Percentiles rank a stretch among this genome's conserved stretches.
Evolutionary conservation across 768 basidiomycete genomes (phyloP).

Genomic region (Clathrus columnatus): DNA sequence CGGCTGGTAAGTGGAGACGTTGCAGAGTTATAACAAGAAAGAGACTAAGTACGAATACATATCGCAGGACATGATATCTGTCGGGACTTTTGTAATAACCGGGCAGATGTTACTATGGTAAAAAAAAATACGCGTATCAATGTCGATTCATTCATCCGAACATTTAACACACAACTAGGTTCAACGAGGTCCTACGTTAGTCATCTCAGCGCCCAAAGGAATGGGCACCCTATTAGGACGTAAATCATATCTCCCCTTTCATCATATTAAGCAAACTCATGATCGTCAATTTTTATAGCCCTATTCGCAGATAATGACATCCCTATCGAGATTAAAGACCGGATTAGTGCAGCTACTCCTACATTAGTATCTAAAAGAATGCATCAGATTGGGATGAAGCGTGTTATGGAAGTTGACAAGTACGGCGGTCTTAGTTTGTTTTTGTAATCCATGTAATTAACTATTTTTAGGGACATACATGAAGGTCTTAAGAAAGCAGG

Average conservation of each 20-base stretch:
- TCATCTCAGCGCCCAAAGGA: conserved; percentile 38
- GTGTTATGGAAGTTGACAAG: conserved; percentile 25
- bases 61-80: conserved; percentile 40
- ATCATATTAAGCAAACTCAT: background rate
- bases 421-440: conserved; percentile 14
- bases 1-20: conserved; percentile 35
- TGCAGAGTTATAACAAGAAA: background rate
- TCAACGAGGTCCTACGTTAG: conserved; percentile 53
- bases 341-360: conserved; percentile 40
- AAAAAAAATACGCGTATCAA: background rate
- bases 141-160: background rate
- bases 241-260: conserved; percentile 19
- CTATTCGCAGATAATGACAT: conserved; percentile 40
- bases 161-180: conserved; percentile 18
- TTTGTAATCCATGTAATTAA: conserved; percentile 9
- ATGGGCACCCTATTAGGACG: conserved; percentile 23
- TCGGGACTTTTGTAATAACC: conserved; percentile 35
- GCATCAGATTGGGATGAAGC: conserved; percentile 25
- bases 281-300: conserved; percentile 10
- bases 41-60: background rate
- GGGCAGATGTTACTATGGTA: conserved; percentile 28
- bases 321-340: conserved; percentile 41
- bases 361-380: conserved; percentile 25
- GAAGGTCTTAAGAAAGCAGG: conserved; percentile 49
- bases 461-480: conserved; percentile 33